Percentiles rank a stretch among this genome's conserved stretches.
Conservation (phyloP, 768 basidiomycete species). For the Pisolithus tinctorius region DNA sequence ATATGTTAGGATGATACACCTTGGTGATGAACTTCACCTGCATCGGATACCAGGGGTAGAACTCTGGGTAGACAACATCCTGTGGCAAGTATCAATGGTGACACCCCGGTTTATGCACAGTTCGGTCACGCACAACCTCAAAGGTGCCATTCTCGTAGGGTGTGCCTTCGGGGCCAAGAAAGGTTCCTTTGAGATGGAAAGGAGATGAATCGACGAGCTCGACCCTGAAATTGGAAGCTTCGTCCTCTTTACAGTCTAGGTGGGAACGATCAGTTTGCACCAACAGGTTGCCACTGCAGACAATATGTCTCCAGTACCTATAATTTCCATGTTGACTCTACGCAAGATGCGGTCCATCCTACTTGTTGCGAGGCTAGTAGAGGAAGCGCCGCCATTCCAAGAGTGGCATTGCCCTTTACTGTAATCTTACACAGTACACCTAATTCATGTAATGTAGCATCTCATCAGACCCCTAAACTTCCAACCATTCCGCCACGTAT, state of each 20-base stretch:
- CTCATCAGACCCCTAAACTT: too few relatives aligned
- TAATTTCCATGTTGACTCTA: conserved; percentile 90
- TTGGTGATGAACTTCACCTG: conserved; percentile 99
- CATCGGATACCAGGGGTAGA: conserved; percentile 87
- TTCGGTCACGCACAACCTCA: conserved; percentile 63
- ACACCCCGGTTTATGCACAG: conserved; percentile 2
- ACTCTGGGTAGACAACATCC: conserved; percentile 91
- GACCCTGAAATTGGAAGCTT: conserved; percentile 77
- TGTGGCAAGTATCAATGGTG: conserved; percentile 22
- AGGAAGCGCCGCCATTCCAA: too few relatives aligned
- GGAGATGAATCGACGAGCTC: conserved; percentile 85
- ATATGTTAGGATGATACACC: conserved; percentile 94
- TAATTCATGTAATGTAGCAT: too few relatives aligned
- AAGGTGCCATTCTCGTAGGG: conserved; percentile 91
- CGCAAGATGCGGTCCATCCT: conserved; percentile 36
- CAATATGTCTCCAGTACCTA: conserved; percentile 40
- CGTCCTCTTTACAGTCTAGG: conserved; percentile 92
- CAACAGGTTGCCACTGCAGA: background rate
- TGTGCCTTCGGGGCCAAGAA: conserved; percentile 87
- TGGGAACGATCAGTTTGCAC: conserved; percentile 7
- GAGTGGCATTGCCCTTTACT: too few relatives aligned
- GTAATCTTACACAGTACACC: too few relatives aligned
- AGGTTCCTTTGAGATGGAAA: conserved; percentile 87
- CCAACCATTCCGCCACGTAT: too few relatives aligned
- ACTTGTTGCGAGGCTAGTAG: too few relatives aligned